A percentile compares a stretch with the other conserved stretches of the same genome.
phyloP scores from a whole-genome alignment of 129 eudicot genomes.

The Artemisia annua region DNA sequence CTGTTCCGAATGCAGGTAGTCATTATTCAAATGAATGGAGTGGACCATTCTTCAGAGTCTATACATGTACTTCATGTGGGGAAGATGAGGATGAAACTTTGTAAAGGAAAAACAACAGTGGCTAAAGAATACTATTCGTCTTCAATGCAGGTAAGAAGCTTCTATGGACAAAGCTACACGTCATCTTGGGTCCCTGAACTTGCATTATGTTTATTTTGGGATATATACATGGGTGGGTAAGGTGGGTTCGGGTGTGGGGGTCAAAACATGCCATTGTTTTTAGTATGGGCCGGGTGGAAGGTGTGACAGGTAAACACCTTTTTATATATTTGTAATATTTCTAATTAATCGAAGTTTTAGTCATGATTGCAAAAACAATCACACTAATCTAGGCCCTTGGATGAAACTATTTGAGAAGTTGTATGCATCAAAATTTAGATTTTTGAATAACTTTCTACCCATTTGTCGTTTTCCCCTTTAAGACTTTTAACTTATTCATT shows the following conservation, averaged over 20 bases:
- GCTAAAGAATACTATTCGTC: slow-evolving; percentile 89
- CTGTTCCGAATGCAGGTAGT: slow-evolving; percentile 57
- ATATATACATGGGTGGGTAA: too few species aligned
- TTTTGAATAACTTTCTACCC: neutral
- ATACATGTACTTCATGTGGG: slow-evolving; percentile 91
- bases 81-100: slow-evolving; percentile 96
- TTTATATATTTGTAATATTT: too few species aligned
- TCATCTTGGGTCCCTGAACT: neutral
- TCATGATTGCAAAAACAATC: too few species aligned
- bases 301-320: too few species aligned
- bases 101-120: slow-evolving; percentile 81
- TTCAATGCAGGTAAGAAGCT: slow-evolving; percentile 83
- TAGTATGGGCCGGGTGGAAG: neutral
- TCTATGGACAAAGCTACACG: neutral
- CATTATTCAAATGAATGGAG: slow-evolving; percentile 81
- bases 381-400: too few species aligned
- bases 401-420: neutral
- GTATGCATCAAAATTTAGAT: neutral
- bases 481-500: neutral
- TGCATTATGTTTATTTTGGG: neutral
- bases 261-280: neutral
- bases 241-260: too few species aligned
- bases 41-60: slow-evolving; percentile 68
- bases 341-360: too few species aligned
- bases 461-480: neutral